Conservation (phyloP, 768 basidiomycete species). For the Lanmaoa rubissima region DNA sequence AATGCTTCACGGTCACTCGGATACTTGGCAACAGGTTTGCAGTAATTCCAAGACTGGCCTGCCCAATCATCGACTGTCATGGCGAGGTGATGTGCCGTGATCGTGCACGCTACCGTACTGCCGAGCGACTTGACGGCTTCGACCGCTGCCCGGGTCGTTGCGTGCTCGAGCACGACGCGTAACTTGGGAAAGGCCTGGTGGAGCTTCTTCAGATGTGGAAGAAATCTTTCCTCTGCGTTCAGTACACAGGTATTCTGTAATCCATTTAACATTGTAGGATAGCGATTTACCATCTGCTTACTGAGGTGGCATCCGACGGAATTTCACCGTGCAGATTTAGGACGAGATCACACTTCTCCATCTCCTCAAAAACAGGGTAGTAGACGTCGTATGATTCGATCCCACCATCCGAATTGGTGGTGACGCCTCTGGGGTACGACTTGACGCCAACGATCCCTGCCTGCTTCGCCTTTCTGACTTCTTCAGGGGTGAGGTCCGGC, state of each 20-base stretch:
- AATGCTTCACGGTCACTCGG: constrained; percentile 88
- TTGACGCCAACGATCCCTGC: constrained; percentile 91
- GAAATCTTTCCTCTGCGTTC: constrained; percentile 88
- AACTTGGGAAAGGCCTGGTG: constrained; percentile 83
- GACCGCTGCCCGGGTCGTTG: constrained; percentile 88
- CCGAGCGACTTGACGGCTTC: constrained; percentile 80
- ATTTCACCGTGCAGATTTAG: constrained; percentile 97
- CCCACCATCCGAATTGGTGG: constrained; percentile 94
- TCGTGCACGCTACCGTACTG: constrained; percentile 88
- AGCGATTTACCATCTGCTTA: constrained; percentile 32
- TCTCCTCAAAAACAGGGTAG: constrained; percentile 89
- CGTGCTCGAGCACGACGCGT: constrained; percentile 96
- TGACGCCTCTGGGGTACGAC: constrained; percentile 95
- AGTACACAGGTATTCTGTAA: constrained; percentile 83
- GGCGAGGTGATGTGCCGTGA: constrained; percentile 94
- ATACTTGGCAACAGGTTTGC: constrained; percentile 97
- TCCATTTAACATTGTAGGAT: not conserved
- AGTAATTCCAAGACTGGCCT: constrained; percentile 92
- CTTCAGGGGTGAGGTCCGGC: constrained; percentile 83
- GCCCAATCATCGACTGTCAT: constrained; percentile 97
- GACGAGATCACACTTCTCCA: constrained; percentile 93
- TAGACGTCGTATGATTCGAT: constrained; percentile 95
- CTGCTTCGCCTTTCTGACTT: constrained; percentile 82
- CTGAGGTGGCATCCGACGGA: constrained; percentile 71
- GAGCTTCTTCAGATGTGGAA: constrained; percentile 81